A percentile compares a stretch with the other conserved stretches of the same genome.
Evolutionary conservation across 495 filamentous ascomycete genomes (phyloP).

Genomic region (Parathielavia appendiculata): DNA sequence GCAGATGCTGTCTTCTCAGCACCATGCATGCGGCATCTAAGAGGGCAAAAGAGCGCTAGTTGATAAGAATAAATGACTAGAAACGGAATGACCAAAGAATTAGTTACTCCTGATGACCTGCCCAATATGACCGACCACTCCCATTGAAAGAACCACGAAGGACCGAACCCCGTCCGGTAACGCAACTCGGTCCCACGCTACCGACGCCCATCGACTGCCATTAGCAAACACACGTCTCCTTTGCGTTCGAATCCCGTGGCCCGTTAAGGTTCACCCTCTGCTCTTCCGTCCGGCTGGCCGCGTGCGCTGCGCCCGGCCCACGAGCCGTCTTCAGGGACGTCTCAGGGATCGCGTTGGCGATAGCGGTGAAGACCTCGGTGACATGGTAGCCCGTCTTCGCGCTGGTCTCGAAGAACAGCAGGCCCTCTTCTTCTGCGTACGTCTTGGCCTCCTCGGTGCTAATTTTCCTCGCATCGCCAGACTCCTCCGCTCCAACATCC

Average conservation of each 20-base stretch:
- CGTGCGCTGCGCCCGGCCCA: conserved; percentile 56
- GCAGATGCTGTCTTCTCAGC: neutral
- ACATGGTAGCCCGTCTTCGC: conserved; percentile 95
- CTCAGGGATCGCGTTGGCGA: conserved; percentile 94
- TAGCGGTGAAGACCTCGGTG: conserved; percentile 94
- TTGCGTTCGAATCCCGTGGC: conserved; percentile 57
- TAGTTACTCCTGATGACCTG: conserved; percentile 18
- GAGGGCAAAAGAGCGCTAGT: neutral
- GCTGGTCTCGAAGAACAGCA: conserved; percentile 96
- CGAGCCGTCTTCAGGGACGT: conserved; percentile 85
- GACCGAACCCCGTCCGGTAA: conserved; percentile 13
- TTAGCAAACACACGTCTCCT: conserved; percentile 92
- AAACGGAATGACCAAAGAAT: conserved; percentile 13
- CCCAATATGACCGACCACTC: conserved; percentile 22
- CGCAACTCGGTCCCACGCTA: neutral
- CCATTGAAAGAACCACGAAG: conserved; percentile 17
- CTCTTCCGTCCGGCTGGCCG: conserved; percentile 51
- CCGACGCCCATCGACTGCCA: neutral
- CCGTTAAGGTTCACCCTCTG: conserved; percentile 67
- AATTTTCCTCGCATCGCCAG: conserved; percentile 80
- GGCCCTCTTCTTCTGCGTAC: conserved; percentile 89
- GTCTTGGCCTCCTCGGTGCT: conserved; percentile 79
- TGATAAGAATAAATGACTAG: neutral
- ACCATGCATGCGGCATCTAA: neutral
- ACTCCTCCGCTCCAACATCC: conserved; percentile 52